Base-by-base conservation (phyloP, 169 alveolate genomes). In the Pseudocohnilembus persalinus region DNA sequence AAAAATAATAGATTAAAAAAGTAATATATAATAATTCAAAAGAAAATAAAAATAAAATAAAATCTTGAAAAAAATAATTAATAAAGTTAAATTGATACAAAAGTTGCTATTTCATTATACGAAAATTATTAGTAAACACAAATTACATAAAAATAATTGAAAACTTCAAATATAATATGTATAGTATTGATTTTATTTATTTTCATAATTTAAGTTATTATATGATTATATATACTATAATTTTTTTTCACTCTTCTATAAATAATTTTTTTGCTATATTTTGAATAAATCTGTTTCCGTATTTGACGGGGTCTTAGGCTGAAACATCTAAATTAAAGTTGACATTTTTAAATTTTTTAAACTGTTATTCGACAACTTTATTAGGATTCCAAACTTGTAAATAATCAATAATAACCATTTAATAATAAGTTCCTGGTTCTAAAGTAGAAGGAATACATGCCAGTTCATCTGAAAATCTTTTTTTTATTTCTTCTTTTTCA, bases 361-460 rank as follows among this genome's bases (percentile, higher is more conserved):
- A 74, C 31, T 79, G 68, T 65, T 88, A 65, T 64, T 81, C 87
- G 27, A 84, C 32, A 68, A 73, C 81, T 81, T 83, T 88, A 76
- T 79, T 64, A 20, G 81, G 72, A 88, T 79, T 85, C 85, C 87
- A 86, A n/a, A 35, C 77, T 81, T 86, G 33, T 24, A 86, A 65
- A 34, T 86, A 86, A 33, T 86, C 90, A n/a, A 86, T 86, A 28
- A 86, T 81, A 31, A 83, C 90, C 31, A 86, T 74, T 63, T 86
- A 87, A 34, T 86, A 86, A 68, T 86, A 86, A 0, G 74, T 33
- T 24, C 86, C 86, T 0, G 49, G 64, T 74, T 86, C 82, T n/a
- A 30, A 34, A 31, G 33, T 63, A 16, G 80, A 35, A 27, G n/a
- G 35, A 29, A 82, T 80, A 29, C 80, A 33, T 35, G 31, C 31